phyloP scores from a whole-genome alignment of 805 yeast species.

The Candida ovalis region DNA sequence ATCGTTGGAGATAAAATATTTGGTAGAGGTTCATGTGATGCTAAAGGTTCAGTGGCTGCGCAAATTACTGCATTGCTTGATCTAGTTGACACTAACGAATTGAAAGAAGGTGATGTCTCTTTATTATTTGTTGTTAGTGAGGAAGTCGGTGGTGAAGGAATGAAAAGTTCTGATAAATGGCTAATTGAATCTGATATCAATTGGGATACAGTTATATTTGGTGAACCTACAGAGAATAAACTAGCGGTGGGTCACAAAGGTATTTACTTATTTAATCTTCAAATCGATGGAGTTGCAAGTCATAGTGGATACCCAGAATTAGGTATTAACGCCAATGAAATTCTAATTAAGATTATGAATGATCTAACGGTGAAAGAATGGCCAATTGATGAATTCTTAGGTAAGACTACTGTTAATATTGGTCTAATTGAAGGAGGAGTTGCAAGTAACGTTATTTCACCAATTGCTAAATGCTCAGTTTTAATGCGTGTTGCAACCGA shows the following conservation, averaged over 20 bases:
- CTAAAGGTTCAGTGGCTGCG: conserved; percentile 66
- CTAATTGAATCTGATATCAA: conserved; percentile 31
- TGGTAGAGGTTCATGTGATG: conserved; percentile 70
- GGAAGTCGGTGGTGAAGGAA: conserved; percentile 64
- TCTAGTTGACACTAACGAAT: conserved; percentile 33
- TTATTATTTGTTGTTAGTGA: conserved; percentile 68
- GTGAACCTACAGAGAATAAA: conserved; percentile 72
- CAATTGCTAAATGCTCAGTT: conserved; percentile 46
- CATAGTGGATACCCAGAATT: conserved; percentile 71
- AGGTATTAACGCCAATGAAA: conserved; percentile 60
- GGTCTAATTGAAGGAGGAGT: conserved; percentile 59
- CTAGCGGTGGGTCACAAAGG: conserved; percentile 74
- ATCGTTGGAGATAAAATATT: conserved; percentile 46
- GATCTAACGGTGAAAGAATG: conserved; percentile 39
- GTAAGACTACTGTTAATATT: conserved; percentile 58
- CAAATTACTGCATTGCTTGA: conserved; percentile 55
- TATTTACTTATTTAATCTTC: conserved; percentile 37
- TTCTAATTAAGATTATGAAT: conserved; percentile 47
- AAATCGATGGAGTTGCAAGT: conserved; percentile 52
- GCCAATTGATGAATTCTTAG: conserved; percentile 52
- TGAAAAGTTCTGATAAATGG: conserved; percentile 40
- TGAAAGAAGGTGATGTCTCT: conserved; percentile 53
- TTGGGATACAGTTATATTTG: conserved; percentile 65
- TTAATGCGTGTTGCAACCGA: conserved; percentile 54
- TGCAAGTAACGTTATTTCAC: conserved; percentile 66